A percentile compares a stretch with the other conserved stretches of the same genome.
Conservation (phyloP, 495 filamentous ascomycete species). For the Lepidopterella palustris region DNA sequence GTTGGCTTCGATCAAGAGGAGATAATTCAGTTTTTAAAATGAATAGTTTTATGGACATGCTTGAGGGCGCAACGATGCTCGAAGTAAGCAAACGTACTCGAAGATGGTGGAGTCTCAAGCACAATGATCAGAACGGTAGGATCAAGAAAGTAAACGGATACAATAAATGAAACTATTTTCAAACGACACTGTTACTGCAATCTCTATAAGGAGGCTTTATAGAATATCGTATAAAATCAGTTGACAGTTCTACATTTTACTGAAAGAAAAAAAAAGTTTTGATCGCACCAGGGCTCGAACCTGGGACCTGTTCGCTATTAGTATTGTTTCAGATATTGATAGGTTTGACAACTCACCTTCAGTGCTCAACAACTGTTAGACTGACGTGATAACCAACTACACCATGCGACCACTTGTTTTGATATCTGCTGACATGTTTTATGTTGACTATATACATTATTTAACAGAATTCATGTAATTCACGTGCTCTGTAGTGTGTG, state of each 20-base stretch:
- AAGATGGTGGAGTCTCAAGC: conserved; percentile 6
- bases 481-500: too few species aligned
- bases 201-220: conserved; percentile 4
- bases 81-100: background rate
- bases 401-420: background rate
- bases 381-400: conserved; percentile 2
- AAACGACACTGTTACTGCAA: conserved; percentile 3
- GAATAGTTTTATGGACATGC: background rate
- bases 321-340: background rate
- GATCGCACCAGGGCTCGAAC: conserved; percentile 11
- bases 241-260: background rate
- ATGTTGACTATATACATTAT: too few species aligned
- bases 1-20: background rate
- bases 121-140: conserved; percentile 7
- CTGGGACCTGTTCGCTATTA: conserved; percentile 1
- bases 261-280: conserved; percentile 1
- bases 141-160: conserved; percentile 8
- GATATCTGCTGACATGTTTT: background rate
- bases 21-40: background rate
- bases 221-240: background rate
- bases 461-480: too few species aligned
- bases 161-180: conserved; percentile 8
- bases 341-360: background rate
- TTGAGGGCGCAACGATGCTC: background rate
- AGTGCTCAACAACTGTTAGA: conserved; percentile 7